Evolutionary conservation across 176 grass and related monocot species (phyloP).

Genomic region (Metroxylon sagu): DNA sequence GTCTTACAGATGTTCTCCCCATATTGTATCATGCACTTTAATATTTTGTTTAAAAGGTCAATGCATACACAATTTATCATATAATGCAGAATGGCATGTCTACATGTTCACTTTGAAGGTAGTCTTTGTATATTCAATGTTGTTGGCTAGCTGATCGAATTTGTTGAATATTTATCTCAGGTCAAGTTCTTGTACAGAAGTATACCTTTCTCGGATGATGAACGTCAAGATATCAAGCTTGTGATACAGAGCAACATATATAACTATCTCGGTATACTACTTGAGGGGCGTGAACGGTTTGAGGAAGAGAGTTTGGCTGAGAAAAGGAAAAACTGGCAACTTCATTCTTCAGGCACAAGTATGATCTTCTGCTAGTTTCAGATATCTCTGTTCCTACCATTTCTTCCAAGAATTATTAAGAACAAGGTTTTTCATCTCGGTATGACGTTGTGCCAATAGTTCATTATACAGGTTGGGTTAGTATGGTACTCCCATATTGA

Average conservation of each 20-base stretch:
- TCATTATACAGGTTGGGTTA: too few species aligned
- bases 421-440: too few species aligned
- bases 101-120: neutral
- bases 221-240: constrained; percentile 74
- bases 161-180: constrained; percentile 27
- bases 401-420: too few species aligned
- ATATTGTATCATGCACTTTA: too few species aligned
- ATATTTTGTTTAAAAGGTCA: too few species aligned
- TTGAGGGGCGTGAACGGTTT: constrained; percentile 79
- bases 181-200: constrained; percentile 79
- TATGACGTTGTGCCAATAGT: too few species aligned
- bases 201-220: constrained; percentile 58
- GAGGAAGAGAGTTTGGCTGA: constrained; percentile 73
- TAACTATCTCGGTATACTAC: constrained; percentile 71
- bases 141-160: constrained; percentile 15
- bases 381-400: too few species aligned
- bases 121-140: neutral
- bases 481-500: too few species aligned
- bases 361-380: neutral
- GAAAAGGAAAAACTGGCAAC: constrained; percentile 28
- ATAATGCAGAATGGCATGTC: neutral
- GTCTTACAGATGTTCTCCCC: too few species aligned
- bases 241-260: constrained; percentile 95
- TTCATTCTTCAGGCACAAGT: constrained; percentile 51
- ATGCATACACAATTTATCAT: too few species aligned